phyloP scores from a whole-genome alignment of 2,329 filamentous ascomycete genomes.

The Penicillium sp. region DNA sequence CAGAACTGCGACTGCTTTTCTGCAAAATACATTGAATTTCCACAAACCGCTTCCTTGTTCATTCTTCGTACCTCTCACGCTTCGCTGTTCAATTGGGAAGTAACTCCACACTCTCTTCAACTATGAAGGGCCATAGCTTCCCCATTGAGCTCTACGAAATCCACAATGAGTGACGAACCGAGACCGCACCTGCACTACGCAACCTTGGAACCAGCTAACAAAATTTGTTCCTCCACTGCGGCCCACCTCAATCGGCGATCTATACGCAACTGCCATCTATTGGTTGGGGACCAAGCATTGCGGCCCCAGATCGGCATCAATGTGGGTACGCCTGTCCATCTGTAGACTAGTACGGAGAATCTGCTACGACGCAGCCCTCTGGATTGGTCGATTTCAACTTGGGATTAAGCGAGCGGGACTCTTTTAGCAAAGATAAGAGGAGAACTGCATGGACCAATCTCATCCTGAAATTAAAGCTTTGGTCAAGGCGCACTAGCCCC shows the following conservation, averaged over 20 bases:
- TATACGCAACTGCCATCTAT: neutral
- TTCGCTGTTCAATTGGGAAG: no score
- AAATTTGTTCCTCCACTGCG: no score
- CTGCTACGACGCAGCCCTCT: neutral
- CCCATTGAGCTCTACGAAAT: neutral
- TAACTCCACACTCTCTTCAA: neutral
- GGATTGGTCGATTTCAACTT: neutral
- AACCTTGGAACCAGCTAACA: no score
- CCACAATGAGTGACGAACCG: neutral
- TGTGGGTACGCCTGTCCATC: neutral
- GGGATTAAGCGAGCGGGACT: neutral
- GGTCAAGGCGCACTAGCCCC: neutral
- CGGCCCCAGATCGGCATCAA: neutral
- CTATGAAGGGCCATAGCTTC: neutral
- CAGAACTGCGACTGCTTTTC: neutral
- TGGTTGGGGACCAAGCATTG: neutral
- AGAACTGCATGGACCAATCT: neutral
- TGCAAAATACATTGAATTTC: neutral
- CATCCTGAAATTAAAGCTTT: neutral
- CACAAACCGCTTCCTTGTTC: no score
- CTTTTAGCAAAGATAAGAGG: neutral
- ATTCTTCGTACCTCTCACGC: no score
- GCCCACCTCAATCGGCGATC: neutral
- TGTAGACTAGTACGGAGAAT: neutral
- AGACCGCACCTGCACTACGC: neutral